Conservation (phyloP, 148 eudicot species). For the Chenopodium suecicum region DNA sequence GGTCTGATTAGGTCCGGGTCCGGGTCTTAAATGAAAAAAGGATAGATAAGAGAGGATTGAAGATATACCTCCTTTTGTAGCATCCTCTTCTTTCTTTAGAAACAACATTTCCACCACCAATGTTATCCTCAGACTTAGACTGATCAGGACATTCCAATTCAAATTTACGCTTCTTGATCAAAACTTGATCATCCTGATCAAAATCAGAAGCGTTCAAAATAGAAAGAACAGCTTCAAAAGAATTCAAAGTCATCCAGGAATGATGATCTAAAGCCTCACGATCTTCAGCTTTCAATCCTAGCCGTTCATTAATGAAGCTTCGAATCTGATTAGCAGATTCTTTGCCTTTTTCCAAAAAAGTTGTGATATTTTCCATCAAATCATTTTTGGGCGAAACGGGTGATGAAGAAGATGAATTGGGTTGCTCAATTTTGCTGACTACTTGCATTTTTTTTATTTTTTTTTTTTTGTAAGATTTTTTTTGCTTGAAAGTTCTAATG, state of each 20-base stretch:
- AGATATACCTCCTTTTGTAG: conserved; percentile 29
- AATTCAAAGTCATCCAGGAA: conserved; percentile 8
- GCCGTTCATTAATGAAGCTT: background rate
- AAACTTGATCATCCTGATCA: background rate
- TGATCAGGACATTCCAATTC: background rate
- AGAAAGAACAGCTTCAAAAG: conserved; percentile 16
- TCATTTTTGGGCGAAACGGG: background rate
- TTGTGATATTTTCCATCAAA: conserved; percentile 4
- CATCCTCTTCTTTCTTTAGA: conserved; percentile 12
- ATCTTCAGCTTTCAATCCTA: conserved; percentile 13
- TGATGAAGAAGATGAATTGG: background rate
- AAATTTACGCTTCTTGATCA: background rate
- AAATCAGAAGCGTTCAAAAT: conserved; percentile 2
- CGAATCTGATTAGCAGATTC: conserved; percentile 20
- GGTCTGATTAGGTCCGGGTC: too few relatives aligned
- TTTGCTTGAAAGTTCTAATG: background rate
- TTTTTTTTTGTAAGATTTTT: background rate
- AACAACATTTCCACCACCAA: background rate
- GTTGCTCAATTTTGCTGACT: conserved; percentile 12
- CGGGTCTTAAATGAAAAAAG: too few relatives aligned
- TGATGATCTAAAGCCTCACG: conserved; percentile 8
- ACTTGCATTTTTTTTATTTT: background rate
- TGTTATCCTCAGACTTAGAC: conserved; percentile 12
- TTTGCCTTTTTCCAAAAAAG: conserved; percentile 15
- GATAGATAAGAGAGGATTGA: too few relatives aligned